These are phyloP conservation scores for Triticum timopheevii DNA, from an alignment of 176 grass and related monocot species.

Conservation along the genomic window DNA sequence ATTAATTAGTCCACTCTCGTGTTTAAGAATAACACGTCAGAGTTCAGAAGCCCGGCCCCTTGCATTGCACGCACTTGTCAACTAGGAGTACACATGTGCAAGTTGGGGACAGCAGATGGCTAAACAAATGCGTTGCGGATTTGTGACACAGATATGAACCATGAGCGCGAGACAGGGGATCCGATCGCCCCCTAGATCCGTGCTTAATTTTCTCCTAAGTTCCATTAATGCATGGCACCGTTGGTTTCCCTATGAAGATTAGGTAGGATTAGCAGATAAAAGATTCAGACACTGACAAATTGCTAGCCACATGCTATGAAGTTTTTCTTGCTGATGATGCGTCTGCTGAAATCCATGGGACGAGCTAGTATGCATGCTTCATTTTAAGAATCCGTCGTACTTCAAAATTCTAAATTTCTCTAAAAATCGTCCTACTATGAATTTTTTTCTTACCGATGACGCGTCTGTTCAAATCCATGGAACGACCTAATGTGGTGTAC, in stretches of 20 bases:
- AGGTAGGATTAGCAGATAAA: not conserved
- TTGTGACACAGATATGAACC: slow-evolving; percentile 31
- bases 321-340: not conserved
- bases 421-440: not conserved
- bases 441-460: no score
- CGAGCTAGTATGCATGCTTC: not conserved
- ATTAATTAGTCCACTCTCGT: not conserved
- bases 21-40: no score
- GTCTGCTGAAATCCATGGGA: not conserved
- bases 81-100: not conserved
- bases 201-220: slow-evolving; percentile 46
- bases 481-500: not conserved
- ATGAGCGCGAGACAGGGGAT: slow-evolving; percentile 29
- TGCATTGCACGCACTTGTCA: not conserved
- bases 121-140: slow-evolving; percentile 18
- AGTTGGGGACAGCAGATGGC: not conserved
- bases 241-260: slow-evolving; percentile 28
- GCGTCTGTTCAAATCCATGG: no score
- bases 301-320: not conserved
- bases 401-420: not conserved
- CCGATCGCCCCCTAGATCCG: slow-evolving; percentile 31
- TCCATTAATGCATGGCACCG: slow-evolving; percentile 3
- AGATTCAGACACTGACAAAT: not conserved
- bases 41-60: no score
- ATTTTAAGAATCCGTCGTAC: not conserved